Percentiles rank a stretch among this genome's conserved stretches.
phyloP scores from a whole-genome alignment of 129 eudicot species.

The Oenanthe sinensis region DNA sequence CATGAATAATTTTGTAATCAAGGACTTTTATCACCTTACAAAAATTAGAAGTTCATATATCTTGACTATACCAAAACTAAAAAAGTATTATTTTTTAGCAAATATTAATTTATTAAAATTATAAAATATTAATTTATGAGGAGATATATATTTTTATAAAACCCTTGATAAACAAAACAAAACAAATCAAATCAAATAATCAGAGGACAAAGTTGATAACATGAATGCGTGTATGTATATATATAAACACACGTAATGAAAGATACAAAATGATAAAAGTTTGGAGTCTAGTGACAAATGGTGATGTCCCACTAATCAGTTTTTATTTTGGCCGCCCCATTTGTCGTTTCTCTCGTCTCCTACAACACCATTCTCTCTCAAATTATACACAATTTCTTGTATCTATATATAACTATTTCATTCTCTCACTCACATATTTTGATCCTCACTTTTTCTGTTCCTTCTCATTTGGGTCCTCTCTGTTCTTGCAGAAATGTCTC shows the following conservation, averaged over 20 bases:
- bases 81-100: too few species aligned
- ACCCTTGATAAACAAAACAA: too few species aligned
- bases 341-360: constrained; percentile 83
- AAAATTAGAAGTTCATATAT: too few species aligned
- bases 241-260: not conserved
- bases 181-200: not conserved
- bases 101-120: too few species aligned
- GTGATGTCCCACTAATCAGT: constrained; percentile 13
- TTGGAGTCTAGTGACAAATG: not conserved
- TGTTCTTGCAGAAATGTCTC: constrained; percentile 37
- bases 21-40: too few species aligned
- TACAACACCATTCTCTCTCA: constrained; percentile 30
- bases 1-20: too few species aligned
- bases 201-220: not conserved
- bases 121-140: too few species aligned
- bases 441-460: constrained; percentile 7
- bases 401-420: constrained; percentile 2
- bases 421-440: constrained; percentile 16
- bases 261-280: not conserved
- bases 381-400: not conserved
- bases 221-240: not conserved
- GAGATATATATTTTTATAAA: too few species aligned
- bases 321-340: constrained; percentile 22
- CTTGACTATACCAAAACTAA: too few species aligned
- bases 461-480: constrained; percentile 9